Percentiles rank a stretch among this genome's conserved stretches.
These are phyloP conservation scores for Coemansia pectinata DNA, from an alignment of 192 early-diverging fungal genomes.

Conservation along the genomic window DNA sequence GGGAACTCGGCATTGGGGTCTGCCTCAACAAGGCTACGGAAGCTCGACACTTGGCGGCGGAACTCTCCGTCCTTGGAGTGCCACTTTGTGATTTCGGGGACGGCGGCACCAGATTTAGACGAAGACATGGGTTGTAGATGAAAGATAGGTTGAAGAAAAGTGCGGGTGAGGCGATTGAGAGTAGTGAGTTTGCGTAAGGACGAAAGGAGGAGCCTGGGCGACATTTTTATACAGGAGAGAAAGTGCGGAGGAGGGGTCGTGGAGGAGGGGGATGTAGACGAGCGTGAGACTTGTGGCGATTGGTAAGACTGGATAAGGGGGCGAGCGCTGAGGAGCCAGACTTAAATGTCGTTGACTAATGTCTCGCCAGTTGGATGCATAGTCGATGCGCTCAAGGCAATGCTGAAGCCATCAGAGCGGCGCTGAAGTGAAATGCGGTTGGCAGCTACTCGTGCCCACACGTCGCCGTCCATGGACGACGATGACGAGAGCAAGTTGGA, in stretches of 20 bases:
- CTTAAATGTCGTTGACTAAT: not conserved
- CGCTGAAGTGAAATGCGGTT: conserved; percentile 7
- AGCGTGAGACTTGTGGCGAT: not conserved
- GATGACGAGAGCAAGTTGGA: not conserved
- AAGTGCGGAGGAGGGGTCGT: not conserved
- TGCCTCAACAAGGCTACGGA: conserved; percentile 62
- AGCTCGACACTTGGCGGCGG: conserved; percentile 70
- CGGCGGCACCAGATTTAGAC: conserved; percentile 1
- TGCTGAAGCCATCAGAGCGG: not conserved
- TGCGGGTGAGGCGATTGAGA: not conserved
- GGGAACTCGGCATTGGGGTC: conserved; percentile 65
- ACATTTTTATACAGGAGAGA: not conserved
- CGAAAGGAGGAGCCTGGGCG: not conserved
- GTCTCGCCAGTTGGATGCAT: conserved; percentile 1
- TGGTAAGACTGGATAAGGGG: not conserved
- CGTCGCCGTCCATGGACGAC: conserved; percentile 26
- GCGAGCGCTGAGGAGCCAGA: too few relatives aligned
- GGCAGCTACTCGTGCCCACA: conserved; percentile 25
- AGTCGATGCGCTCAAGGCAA: not conserved
- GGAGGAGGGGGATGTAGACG: not conserved
- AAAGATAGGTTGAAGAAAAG: not conserved
- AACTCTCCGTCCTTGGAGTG: conserved; percentile 78
- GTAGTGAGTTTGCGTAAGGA: not conserved
- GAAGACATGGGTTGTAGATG: not conserved
- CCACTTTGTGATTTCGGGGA: conserved; percentile 58